phyloP scores from a whole-genome alignment of 129 eudicot genomes.

The Lactuca sativa region DNA sequence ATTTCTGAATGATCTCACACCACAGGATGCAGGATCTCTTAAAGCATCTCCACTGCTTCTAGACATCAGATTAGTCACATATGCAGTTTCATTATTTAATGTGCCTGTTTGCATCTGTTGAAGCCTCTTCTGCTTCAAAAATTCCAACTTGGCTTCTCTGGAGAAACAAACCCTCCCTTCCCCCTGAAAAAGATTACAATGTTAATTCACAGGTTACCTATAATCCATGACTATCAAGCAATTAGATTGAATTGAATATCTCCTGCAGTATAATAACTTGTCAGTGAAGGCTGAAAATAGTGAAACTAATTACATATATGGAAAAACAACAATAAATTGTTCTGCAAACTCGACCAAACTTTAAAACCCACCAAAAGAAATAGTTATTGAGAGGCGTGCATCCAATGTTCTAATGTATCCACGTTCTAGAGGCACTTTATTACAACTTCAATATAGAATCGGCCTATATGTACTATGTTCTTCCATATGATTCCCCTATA shows the following conservation, averaged over 20 bases:
- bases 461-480: not conserved
- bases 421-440: too few species aligned
- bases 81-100: constrained; percentile 35
- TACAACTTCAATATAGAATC: too few species aligned
- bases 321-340: not conserved
- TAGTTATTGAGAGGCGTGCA: not conserved
- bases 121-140: constrained; percentile 85
- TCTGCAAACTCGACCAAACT: too few species aligned
- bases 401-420: not conserved
- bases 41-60: constrained; percentile 91
- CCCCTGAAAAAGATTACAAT: constrained; percentile 46
- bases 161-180: constrained; percentile 87
- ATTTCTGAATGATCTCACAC: constrained; percentile 48
- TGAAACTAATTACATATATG: not conserved
- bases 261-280: too few species aligned
- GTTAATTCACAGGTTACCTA: too few species aligned
- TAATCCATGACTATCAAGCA: too few species aligned
- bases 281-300: too few species aligned
- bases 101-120: constrained; percentile 58
- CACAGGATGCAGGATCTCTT: constrained; percentile 57
- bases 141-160: constrained; percentile 76
- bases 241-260: too few species aligned
- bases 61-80: constrained; percentile 47
- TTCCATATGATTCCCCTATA: constrained; percentile 13
- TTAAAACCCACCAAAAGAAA: too few species aligned